Conservation (phyloP, 2,329 filamentous ascomycete genomes). For the Xylariales sp. region DNA sequence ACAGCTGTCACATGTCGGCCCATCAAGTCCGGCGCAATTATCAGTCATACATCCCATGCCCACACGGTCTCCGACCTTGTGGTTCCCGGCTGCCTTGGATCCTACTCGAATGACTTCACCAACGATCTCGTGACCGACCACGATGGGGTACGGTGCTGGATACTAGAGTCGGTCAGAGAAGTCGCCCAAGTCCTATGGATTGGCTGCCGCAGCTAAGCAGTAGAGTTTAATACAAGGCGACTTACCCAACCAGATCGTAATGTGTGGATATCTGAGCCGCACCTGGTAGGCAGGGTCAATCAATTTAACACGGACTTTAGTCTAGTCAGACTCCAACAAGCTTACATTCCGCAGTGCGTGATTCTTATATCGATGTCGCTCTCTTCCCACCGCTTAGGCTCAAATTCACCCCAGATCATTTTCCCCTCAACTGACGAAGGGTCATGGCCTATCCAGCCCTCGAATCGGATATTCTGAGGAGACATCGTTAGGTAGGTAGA, state of each 20-base stretch:
- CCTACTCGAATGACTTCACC: constrained; percentile 39
- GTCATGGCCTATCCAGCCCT: constrained; percentile 11
- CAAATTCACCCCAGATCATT: constrained; percentile 26
- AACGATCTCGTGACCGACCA: constrained; percentile 46
- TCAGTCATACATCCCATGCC: constrained; percentile 44
- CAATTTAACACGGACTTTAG: neutral
- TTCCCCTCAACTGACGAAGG: constrained; percentile 9
- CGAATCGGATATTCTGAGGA: constrained; percentile 10
- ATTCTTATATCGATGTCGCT: constrained; percentile 44
- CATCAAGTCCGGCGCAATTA: constrained; percentile 30
- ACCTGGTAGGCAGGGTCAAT: constrained; percentile 17
- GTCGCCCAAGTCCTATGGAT: neutral
- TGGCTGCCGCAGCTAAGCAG: neutral
- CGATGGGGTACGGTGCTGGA: constrained; percentile 22
- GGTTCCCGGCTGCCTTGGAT: constrained; percentile 23
- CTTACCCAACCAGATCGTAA: constrained; percentile 30
- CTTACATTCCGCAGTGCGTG: constrained; percentile 40
- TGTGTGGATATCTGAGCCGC: constrained; percentile 39
- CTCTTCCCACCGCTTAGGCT: constrained; percentile 41
- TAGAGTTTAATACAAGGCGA: too few relatives aligned
- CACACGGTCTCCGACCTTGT: constrained; percentile 48
- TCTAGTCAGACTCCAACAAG: too few relatives aligned
- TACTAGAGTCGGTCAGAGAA: constrained; percentile 4
- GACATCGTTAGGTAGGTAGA: too few relatives aligned
- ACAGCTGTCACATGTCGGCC: constrained; percentile 18